These are phyloP conservation scores for Candida orba DNA, from an alignment of 805 yeast species.

Conservation along the genomic window DNA sequence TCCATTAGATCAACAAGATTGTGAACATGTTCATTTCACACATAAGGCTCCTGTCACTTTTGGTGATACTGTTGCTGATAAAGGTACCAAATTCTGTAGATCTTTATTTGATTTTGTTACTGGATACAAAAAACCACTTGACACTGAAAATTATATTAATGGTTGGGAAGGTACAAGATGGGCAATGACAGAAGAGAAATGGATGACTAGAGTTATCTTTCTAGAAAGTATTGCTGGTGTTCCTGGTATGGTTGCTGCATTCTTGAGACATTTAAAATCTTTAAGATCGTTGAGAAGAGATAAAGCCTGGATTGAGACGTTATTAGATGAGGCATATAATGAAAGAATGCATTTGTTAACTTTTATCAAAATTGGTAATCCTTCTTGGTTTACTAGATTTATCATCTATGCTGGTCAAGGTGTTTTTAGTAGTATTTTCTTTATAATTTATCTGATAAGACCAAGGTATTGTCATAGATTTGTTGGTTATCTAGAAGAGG, in stretches of 20 bases:
- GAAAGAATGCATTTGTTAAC: slow-evolving; percentile 73
- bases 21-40: slow-evolving; percentile 37
- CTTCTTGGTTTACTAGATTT: slow-evolving; percentile 46
- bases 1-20: slow-evolving; percentile 27
- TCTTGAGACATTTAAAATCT: slow-evolving; percentile 60
- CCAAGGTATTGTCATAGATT: slow-evolving; percentile 68
- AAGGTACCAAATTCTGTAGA: slow-evolving; percentile 39
- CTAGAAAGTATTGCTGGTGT: slow-evolving; percentile 71
- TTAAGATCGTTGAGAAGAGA: slow-evolving; percentile 56
- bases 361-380: slow-evolving; percentile 56
- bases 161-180: slow-evolving; percentile 31
- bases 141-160: slow-evolving; percentile 26
- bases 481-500: slow-evolving; percentile 74
- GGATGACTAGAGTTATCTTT: slow-evolving; percentile 58
- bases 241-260: slow-evolving; percentile 76
- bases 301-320: slow-evolving; percentile 68
- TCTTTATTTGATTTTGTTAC: slow-evolving; percentile 52
- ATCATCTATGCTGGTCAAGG: slow-evolving; percentile 63
- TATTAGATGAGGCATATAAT: slow-evolving; percentile 69
- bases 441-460: slow-evolving; percentile 46
- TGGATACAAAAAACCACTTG: slow-evolving; percentile 54
- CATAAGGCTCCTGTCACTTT: slow-evolving; percentile 43
- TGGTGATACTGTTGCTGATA: slow-evolving; percentile 47
- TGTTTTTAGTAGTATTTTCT: slow-evolving; percentile 59
- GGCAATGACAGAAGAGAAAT: slow-evolving; percentile 53